These are phyloP conservation scores for Haplosporangium sp. DNA, from an alignment of 371 early-diverging fungal species.

Conservation along the genomic window DNA sequence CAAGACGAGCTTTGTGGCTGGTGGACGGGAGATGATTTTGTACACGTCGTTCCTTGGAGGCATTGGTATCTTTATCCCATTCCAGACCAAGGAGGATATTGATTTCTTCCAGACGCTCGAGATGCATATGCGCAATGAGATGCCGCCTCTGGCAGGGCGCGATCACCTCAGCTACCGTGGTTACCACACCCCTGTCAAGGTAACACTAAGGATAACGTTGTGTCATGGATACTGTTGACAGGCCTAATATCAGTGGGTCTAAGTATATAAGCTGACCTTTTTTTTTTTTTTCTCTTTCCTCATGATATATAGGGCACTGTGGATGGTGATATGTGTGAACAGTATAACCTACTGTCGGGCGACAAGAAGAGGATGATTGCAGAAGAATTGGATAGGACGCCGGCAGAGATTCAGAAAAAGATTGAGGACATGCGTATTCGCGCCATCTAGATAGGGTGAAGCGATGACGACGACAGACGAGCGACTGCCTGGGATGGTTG, in stretches of 20 bases:
- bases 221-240: background rate
- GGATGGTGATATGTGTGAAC: constrained; percentile 96
- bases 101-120: constrained; percentile 95
- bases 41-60: constrained; percentile 89
- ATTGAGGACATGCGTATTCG: constrained; percentile 83
- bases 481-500: too few relatives aligned
- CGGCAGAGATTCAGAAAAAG: constrained; percentile 90
- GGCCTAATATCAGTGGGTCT: background rate
- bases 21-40: constrained; percentile 87
- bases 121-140: constrained; percentile 85
- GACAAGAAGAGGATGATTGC: constrained; percentile 84
- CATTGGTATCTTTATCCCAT: constrained; percentile 88
- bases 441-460: constrained; percentile 23
- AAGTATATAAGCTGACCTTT: background rate
- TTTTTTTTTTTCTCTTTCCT: background rate
- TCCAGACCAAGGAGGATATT: constrained; percentile 88
- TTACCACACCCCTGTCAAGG: constrained; percentile 83
- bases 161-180: constrained; percentile 91
- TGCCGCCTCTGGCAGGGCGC: constrained; percentile 85
- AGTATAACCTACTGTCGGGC: constrained; percentile 73
- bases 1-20: constrained; percentile 82
- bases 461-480: too few relatives aligned
- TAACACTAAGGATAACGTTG: background rate
- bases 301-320: constrained; percentile 65
- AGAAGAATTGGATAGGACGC: constrained; percentile 89